phyloP scores from a whole-genome alignment of 805 yeast genomes.

The Lachancea dasiensis region DNA sequence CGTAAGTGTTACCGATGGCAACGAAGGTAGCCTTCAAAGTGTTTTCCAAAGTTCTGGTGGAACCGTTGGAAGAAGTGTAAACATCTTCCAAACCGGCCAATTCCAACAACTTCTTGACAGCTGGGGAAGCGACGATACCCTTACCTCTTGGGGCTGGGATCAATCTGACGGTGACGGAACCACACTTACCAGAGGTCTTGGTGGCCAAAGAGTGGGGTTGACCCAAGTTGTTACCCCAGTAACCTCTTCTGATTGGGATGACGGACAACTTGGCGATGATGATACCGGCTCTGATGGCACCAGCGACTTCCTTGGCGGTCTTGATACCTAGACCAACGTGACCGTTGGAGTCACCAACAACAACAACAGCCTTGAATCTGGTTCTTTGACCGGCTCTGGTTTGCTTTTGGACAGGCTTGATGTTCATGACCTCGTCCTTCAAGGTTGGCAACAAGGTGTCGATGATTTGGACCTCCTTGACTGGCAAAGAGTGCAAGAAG shows the following conservation, averaged over 20 bases:
- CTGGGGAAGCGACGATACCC: conserved; percentile 99
- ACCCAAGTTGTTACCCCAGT: conserved; percentile 99
- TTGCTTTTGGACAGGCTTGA: conserved; percentile 99
- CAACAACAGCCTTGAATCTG: conserved; percentile 99
- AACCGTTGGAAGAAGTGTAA: conserved; percentile 97
- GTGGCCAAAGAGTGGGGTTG: conserved; percentile 97
- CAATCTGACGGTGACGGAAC: conserved; percentile 97
- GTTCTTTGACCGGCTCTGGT: conserved; percentile 99
- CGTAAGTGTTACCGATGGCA: conserved; percentile 99
- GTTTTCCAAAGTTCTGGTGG: conserved; percentile 99
- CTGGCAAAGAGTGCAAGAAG: conserved; percentile 98
- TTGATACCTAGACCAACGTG: conserved; percentile 99
- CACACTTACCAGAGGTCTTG: conserved; percentile 99
- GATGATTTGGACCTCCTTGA: conserved; percentile 98
- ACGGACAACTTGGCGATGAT: conserved; percentile 97
- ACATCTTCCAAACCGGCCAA: conserved; percentile 99
- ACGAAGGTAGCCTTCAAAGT: conserved; percentile 99
- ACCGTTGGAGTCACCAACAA: conserved; percentile 99
- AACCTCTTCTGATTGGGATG: conserved; percentile 99
- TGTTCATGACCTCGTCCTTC: conserved; percentile 99
- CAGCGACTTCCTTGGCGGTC: conserved; percentile 99
- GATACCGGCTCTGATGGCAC: conserved; percentile 99
- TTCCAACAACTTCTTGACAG: conserved; percentile 97
- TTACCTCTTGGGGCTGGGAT: conserved; percentile 99
- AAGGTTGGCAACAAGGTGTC: conserved; percentile 93